Conservation (phyloP, 495 filamentous ascomycete genomes). For the Jackrogersella minutella region DNA sequence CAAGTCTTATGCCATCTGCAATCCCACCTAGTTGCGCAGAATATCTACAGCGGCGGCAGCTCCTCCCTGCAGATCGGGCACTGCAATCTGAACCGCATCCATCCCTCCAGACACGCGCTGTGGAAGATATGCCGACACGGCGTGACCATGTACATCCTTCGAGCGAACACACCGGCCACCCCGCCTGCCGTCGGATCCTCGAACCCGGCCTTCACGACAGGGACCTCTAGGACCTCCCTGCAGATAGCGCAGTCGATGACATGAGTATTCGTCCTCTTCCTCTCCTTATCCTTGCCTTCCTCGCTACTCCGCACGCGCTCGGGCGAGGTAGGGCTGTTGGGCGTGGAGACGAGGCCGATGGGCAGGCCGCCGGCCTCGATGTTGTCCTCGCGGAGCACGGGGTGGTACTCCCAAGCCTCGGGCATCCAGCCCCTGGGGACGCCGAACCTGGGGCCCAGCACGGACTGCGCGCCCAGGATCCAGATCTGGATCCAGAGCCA, state of each 20-base stretch:
- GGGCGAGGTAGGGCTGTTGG: slow-evolving; percentile 44
- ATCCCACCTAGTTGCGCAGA: not conserved
- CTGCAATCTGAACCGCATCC: slow-evolving; percentile 91
- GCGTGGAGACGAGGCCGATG: slow-evolving; percentile 66
- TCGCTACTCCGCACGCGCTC: slow-evolving; percentile 43
- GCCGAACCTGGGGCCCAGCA: slow-evolving; percentile 83
- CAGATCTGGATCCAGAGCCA: slow-evolving; percentile 97
- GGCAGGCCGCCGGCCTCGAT: slow-evolving; percentile 79
- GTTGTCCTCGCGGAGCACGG: slow-evolving; percentile 84
- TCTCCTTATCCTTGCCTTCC: slow-evolving; percentile 31
- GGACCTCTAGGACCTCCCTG: slow-evolving; percentile 87
- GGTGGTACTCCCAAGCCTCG: slow-evolving; percentile 93
- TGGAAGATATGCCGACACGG: slow-evolving; percentile 97
- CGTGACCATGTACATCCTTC: slow-evolving; percentile 93
- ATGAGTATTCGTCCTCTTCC: slow-evolving; percentile 54
- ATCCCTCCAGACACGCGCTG: slow-evolving; percentile 89
- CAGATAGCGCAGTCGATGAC: slow-evolving; percentile 91
- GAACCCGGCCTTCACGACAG: slow-evolving; percentile 70
- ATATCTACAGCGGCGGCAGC: slow-evolving; percentile 74
- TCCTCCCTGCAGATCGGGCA: slow-evolving; percentile 96
- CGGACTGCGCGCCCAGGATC: slow-evolving; percentile 76
- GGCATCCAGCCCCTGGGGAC: slow-evolving; percentile 73
- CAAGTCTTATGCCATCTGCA: not conserved
- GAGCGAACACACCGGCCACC: slow-evolving; percentile 73
- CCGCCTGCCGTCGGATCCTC: slow-evolving; percentile 61